Evolutionary conservation across 2,329 filamentous ascomycete species (phyloP).

Genomic region (Colletotrichum salicis): DNA sequence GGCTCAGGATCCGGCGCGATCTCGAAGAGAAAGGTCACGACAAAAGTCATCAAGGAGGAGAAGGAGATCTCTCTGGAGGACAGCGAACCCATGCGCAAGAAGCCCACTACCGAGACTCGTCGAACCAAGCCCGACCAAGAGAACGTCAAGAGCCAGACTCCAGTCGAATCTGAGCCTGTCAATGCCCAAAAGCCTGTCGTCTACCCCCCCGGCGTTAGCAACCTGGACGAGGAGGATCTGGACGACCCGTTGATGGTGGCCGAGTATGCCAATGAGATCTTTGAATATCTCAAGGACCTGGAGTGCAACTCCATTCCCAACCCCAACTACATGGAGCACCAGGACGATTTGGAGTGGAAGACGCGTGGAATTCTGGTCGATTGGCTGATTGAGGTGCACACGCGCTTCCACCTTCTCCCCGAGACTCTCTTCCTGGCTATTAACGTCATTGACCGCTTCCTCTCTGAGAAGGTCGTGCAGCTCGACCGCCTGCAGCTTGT

Average conservation of each 20-base stretch:
- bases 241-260: slow-evolving; percentile 98
- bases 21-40: slow-evolving; percentile 52
- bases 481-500: slow-evolving; percentile 96
- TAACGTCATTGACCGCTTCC: slow-evolving; percentile 98
- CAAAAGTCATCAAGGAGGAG: slow-evolving; percentile 75
- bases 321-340: slow-evolving; percentile 93
- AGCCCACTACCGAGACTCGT: slow-evolving; percentile 56
- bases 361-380: slow-evolving; percentile 97
- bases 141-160: slow-evolving; percentile 28
- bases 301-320: slow-evolving; percentile 85
- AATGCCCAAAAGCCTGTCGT: slow-evolving; percentile 36
- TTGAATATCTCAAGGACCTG: slow-evolving; percentile 91
- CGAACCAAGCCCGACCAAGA: slow-evolving; percentile 42
- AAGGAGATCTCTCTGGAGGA: slow-evolving; percentile 71
- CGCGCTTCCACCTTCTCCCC: slow-evolving; percentile 91
- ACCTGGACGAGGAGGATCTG: slow-evolving; percentile 86
- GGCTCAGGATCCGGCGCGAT: slow-evolving; percentile 78
- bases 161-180: slow-evolving; percentile 34
- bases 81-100: slow-evolving; percentile 76
- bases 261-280: slow-evolving; percentile 97
- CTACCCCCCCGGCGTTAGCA: slow-evolving; percentile 56
- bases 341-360: slow-evolving; percentile 97
- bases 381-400: slow-evolving; percentile 98
- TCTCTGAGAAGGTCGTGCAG: slow-evolving; percentile 94
- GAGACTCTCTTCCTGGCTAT: slow-evolving; percentile 97